These are phyloP conservation scores for Pelagophyceae sp. DNA, from an alignment of 352 stramenopile genomes.

Conservation along the genomic window DNA sequence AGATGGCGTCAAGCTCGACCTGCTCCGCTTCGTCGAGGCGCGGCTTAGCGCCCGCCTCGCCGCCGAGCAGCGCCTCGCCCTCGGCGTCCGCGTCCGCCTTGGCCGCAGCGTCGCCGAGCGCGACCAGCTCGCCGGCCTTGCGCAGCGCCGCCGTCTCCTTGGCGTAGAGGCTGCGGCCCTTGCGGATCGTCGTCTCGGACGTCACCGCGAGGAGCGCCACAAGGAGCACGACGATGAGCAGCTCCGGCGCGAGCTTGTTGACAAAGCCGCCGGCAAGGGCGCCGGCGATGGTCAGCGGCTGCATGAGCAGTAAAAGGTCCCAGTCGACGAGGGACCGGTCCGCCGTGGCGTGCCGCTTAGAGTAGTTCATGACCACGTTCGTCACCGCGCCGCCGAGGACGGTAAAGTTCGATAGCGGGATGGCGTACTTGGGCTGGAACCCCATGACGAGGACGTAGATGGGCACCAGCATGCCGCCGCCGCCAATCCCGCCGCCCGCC, in stretches of 20 bases:
- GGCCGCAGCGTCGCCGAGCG: not conserved
- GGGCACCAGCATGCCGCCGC: slow-evolving; percentile 88
- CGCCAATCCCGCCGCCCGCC: slow-evolving; percentile 77
- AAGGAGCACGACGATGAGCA: slow-evolving; percentile 70
- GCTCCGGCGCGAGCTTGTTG: slow-evolving; percentile 77
- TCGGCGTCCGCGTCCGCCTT: slow-evolving; percentile 10
- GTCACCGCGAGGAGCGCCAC: slow-evolving; percentile 74
- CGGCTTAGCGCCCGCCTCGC: slow-evolving; percentile 24
- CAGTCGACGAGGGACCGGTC: slow-evolving; percentile 91
- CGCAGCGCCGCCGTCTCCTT: slow-evolving; percentile 53
- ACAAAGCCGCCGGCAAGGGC: slow-evolving; percentile 71
- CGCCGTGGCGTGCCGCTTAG: slow-evolving; percentile 76
- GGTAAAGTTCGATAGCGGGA: slow-evolving; percentile 90
- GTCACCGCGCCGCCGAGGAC: slow-evolving; percentile 90
- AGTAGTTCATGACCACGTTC: slow-evolving; percentile 83
- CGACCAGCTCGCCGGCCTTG: slow-evolving; percentile 11
- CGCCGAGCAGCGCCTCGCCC: slow-evolving; percentile 34
- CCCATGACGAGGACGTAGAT: slow-evolving; percentile 91
- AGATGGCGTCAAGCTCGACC: slow-evolving; percentile 39
- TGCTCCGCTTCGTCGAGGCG: slow-evolving; percentile 24
- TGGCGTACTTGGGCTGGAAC: slow-evolving; percentile 88
- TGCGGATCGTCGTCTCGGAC: slow-evolving; percentile 69
- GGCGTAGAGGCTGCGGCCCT: slow-evolving; percentile 70
- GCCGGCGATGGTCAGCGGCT: slow-evolving; percentile 74
- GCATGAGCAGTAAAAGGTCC: slow-evolving; percentile 96